These are phyloP conservation scores for Fusarium guadeloupense DNA, from an alignment of 2,329 filamentous ascomycete species.

Conservation along the genomic window DNA sequence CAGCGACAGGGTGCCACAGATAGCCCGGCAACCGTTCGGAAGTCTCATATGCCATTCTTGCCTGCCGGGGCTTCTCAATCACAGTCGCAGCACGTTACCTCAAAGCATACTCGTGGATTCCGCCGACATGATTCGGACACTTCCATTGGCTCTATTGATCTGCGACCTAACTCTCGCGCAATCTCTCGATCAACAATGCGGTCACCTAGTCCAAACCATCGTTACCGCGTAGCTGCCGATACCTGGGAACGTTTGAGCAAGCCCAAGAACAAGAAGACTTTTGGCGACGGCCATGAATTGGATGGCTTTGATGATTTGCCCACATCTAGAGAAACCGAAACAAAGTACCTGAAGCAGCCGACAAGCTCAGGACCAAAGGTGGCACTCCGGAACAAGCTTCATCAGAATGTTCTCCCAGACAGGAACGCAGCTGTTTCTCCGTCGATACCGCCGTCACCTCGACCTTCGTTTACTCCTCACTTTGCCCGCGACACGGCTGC, in stretches of 20 bases:
- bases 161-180: slow-evolving; percentile 65
- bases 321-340: slow-evolving; percentile 84
- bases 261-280: slow-evolving; percentile 67
- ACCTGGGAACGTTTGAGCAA: slow-evolving; percentile 75
- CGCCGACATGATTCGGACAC: slow-evolving; percentile 86
- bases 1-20: slow-evolving; percentile 58
- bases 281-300: slow-evolving; percentile 91
- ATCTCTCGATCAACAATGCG: slow-evolving; percentile 67
- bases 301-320: slow-evolving; percentile 95
- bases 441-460: slow-evolving; percentile 64
- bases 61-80: slow-evolving; percentile 77
- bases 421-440: slow-evolving; percentile 64
- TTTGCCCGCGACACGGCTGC: slow-evolving; percentile 73
- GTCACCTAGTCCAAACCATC: slow-evolving; percentile 66
- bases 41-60: slow-evolving; percentile 76
- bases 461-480: slow-evolving; percentile 63
- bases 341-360: slow-evolving; percentile 83
- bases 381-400: slow-evolving; percentile 64
- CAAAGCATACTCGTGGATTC: slow-evolving; percentile 75
- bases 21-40: slow-evolving; percentile 63
- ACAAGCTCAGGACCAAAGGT: slow-evolving; percentile 74
- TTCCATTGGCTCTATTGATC: slow-evolving; percentile 65
- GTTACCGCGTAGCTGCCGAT: slow-evolving; percentile 57
- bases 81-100: slow-evolving; percentile 80
- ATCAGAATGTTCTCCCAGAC: slow-evolving; percentile 65